These are phyloP conservation scores for Ambrosiella beaveri DNA, from an alignment of 2,329 filamentous ascomycete genomes.

Conservation along the genomic window DNA sequence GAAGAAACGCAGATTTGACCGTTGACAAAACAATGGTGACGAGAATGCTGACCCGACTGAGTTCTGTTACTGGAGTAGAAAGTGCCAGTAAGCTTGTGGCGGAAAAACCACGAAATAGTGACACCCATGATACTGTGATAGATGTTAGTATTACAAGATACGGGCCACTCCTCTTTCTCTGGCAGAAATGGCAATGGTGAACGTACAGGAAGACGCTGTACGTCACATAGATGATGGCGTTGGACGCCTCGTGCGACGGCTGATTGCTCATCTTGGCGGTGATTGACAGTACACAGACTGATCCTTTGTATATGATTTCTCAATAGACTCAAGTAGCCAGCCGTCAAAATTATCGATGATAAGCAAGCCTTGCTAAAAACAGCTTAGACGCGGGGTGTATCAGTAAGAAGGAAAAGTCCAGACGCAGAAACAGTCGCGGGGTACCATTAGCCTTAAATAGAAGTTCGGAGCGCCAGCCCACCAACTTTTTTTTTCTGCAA, in stretches of 20 bases:
- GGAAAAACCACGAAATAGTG: constrained; percentile 38
- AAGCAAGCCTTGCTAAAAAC: background rate
- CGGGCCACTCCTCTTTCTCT: background rate
- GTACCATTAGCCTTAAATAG: background rate
- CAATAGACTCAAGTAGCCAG: too few relatives aligned
- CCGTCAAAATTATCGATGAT: background rate
- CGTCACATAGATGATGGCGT: constrained; percentile 67
- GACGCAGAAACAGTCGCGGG: background rate
- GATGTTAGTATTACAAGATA: background rate
- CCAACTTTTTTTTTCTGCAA: background rate
- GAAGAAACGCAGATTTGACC: constrained; percentile 13
- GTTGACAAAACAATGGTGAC: constrained; percentile 5
- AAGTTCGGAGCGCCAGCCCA: background rate
- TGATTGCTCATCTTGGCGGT: constrained; percentile 29
- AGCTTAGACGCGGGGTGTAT: background rate
- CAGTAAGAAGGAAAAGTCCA: background rate
- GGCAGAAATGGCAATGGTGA: background rate
- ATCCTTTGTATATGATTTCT: background rate
- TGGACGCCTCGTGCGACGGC: constrained; percentile 58
- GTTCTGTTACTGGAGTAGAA: constrained; percentile 64
- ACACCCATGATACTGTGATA: constrained; percentile 42
- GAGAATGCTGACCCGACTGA: constrained; percentile 53
- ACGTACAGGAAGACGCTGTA: constrained; percentile 59
- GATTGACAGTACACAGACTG: constrained; percentile 1
- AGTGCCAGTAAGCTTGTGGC: constrained; percentile 48